Conservation (phyloP, 805 yeast genomes). For the Candida qinlingensis region DNA sequence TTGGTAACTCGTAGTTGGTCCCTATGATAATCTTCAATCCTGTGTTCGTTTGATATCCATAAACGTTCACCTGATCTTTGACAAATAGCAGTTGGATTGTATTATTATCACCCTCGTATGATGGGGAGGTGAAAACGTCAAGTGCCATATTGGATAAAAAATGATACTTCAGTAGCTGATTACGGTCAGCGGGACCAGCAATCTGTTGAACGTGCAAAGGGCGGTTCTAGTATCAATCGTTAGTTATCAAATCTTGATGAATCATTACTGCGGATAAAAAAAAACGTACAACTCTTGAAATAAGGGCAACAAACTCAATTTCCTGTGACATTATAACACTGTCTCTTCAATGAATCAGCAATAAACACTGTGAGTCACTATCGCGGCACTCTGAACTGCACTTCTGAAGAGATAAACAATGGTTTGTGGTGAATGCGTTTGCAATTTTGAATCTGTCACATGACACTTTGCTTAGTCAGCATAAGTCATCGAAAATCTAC, state of each 20-base stretch:
- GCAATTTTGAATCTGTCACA: too few relatives aligned
- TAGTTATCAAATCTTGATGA: too few relatives aligned
- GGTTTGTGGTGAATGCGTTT: too few relatives aligned
- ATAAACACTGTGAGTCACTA: too few relatives aligned
- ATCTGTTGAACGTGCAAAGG: conserved; percentile 60
- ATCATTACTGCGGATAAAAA: too few relatives aligned
- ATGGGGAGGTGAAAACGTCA: conserved; percentile 57
- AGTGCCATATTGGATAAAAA: conserved; percentile 73
- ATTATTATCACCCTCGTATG: conserved; percentile 34
- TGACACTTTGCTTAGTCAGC: not conserved
- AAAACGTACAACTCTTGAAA: conserved; percentile 36
- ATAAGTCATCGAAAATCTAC: not conserved
- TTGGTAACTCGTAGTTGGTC: conserved; percentile 30
- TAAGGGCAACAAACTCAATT: conserved; percentile 50
- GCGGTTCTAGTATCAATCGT: conserved; percentile 29
- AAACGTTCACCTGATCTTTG: conserved; percentile 62
- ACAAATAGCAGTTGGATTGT: conserved; percentile 45
- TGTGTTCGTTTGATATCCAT: conserved; percentile 64
- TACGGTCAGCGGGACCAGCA: not conserved
- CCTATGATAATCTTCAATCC: conserved; percentile 66
- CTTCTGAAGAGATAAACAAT: too few relatives aligned
- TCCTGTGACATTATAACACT: conserved; percentile 7
- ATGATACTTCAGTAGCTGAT: conserved; percentile 45
- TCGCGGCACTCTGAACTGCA: too few relatives aligned
- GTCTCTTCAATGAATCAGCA: too few relatives aligned